Conservation (phyloP, 2,329 filamentous ascomycete genomes). For the Colletotrichum sp. region DNA sequence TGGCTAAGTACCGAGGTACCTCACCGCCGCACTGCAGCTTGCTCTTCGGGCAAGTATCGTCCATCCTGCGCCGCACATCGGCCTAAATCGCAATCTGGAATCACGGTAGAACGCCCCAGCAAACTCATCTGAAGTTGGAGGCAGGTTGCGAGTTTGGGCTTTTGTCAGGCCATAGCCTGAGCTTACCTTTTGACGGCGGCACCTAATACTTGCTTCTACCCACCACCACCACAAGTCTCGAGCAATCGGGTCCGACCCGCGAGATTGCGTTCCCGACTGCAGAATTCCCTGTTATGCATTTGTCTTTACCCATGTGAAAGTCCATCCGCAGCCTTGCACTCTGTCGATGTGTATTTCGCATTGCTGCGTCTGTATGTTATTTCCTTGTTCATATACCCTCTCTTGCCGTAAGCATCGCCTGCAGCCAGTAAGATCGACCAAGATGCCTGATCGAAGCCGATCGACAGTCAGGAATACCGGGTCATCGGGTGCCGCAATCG, state of each 20-base stretch:
- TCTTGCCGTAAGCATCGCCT: not conserved
- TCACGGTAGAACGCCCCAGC: conserved; percentile 1
- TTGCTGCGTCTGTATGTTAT: not conserved
- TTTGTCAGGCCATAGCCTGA: conserved; percentile 15
- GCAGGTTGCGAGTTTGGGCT: not conserved
- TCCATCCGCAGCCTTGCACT: not conserved
- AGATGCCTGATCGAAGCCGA: not conserved
- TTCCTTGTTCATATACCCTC: not conserved
- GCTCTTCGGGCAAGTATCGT: not conserved
- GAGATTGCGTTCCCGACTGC: not conserved
- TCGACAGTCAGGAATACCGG: conserved; percentile 1
- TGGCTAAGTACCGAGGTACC: not conserved
- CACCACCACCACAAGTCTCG: not conserved
- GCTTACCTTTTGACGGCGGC: conserved; percentile 3
- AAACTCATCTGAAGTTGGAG: not conserved
- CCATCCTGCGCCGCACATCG: not conserved
- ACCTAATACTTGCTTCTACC: not conserved
- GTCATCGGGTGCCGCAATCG: conserved; percentile 6
- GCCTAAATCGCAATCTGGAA: conserved; percentile 5
- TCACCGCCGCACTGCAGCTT: not conserved
- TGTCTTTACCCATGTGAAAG: not conserved
- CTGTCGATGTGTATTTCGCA: not conserved
- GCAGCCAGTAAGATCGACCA: not conserved
- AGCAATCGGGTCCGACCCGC: not conserved
- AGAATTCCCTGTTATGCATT: not conserved